Percentiles rank a stretch among this genome's conserved stretches.
Conservation (phyloP, 1,284 basidiomycete species). For the Heterobasidion parviporum region DNA sequence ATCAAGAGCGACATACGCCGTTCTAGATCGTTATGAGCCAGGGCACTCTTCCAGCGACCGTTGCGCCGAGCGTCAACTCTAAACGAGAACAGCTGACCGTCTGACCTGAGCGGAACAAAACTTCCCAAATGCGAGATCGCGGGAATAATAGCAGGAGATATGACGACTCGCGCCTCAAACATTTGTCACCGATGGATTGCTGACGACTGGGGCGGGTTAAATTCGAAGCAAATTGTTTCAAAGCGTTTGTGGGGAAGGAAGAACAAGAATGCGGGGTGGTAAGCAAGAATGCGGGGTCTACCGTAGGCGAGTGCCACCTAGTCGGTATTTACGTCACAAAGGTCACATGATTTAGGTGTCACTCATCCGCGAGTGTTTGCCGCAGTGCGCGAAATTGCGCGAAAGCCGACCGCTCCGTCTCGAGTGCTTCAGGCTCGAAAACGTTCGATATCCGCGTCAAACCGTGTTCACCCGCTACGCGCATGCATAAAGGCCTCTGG, state of each 20-base stretch:
- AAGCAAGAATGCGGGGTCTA: neutral
- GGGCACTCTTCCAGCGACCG: too few relatives aligned
- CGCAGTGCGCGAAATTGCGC: neutral
- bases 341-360: neutral
- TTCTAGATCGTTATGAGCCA: neutral
- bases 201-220: too few relatives aligned
- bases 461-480: slow-evolving; percentile 17
- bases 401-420: too few relatives aligned
- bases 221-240: neutral
- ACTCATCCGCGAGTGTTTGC: neutral
- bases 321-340: neutral
- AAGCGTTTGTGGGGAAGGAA: neutral
- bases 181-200: too few relatives aligned
- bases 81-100: too few relatives aligned
- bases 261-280: neutral
- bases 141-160: too few relatives aligned
- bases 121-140: too few relatives aligned
- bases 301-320: neutral
- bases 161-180: too few relatives aligned
- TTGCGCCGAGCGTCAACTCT: too few relatives aligned
- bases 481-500: slow-evolving; percentile 41
- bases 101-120: too few relatives aligned
- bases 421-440: too few relatives aligned
- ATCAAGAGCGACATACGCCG: neutral
- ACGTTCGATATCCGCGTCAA: too few relatives aligned